These are phyloP conservation scores for Wickerhamiella siamensis DNA, from an alignment of 805 yeast genomes.

Conservation along the genomic window DNA sequence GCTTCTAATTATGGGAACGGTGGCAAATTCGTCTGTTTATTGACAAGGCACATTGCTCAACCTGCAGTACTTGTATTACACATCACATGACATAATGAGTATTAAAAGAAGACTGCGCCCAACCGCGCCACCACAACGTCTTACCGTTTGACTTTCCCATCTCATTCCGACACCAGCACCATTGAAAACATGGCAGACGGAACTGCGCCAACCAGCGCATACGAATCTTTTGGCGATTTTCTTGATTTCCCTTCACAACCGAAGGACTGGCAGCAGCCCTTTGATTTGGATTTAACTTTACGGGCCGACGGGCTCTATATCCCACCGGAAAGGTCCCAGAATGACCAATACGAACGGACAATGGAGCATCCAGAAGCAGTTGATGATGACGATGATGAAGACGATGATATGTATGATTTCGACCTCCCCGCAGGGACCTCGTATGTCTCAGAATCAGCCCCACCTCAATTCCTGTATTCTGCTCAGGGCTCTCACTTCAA, in stretches of 20 bases:
- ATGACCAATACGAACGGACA: conserved; percentile 1
- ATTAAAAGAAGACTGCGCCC: neutral
- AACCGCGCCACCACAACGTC: conserved; percentile 1
- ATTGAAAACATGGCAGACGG: conserved; percentile 3
- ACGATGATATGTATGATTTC: conserved; percentile 12
- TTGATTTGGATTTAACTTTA: neutral
- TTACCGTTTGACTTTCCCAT: neutral
- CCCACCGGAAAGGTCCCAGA: conserved; percentile 13
- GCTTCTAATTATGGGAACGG: too few relatives aligned
- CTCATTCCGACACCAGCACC: neutral
- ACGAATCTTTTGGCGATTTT: neutral
- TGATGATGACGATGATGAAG: conserved; percentile 16
- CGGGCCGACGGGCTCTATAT: conserved; percentile 12
- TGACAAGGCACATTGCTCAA: neutral
- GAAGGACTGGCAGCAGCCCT: conserved; percentile 1
- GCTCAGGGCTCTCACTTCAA: neutral
- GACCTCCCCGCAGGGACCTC: conserved; percentile 1
- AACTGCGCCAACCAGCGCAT: neutral
- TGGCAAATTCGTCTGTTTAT: too few relatives aligned
- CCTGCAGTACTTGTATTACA: neutral
- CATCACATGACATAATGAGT: neutral
- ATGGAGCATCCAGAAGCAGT: conserved; percentile 13
- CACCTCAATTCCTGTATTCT: neutral
- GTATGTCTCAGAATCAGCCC: neutral
- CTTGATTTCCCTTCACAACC: neutral